These are phyloP conservation scores for Fusarium tanahbumbuense DNA, from an alignment of 2,329 filamentous ascomycete genomes.

Conservation along the genomic window DNA sequence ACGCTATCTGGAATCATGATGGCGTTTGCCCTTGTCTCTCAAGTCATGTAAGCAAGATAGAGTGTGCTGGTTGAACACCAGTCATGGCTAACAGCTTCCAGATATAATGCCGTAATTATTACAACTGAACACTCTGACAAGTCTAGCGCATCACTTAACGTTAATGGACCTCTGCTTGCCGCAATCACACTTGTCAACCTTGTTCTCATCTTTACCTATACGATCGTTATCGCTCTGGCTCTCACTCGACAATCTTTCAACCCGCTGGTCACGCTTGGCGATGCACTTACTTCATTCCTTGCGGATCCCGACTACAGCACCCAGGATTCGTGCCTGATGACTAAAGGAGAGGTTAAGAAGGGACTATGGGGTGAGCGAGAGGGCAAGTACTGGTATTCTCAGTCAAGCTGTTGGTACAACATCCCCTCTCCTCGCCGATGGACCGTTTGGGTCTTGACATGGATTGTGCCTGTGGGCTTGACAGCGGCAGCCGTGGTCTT, in stretches of 20 bases:
- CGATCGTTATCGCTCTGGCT: conserved; percentile 55
- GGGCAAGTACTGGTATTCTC: conserved; percentile 57
- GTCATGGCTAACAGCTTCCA: conserved; percentile 40
- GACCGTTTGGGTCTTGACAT: conserved; percentile 54
- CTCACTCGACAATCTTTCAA: conserved; percentile 52
- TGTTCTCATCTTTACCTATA: conserved; percentile 56
- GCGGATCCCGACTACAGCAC: conserved; percentile 58
- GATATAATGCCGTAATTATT: conserved; percentile 65
- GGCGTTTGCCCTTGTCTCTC: conserved; percentile 56
- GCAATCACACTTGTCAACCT: conserved; percentile 56
- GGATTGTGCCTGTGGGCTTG: conserved; percentile 53
- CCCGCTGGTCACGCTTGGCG: conserved; percentile 63
- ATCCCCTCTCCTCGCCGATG: conserved; percentile 58
- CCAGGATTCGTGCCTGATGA: conserved; percentile 58
- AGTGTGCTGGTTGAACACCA: background rate
- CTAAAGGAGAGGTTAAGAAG: conserved; percentile 58
- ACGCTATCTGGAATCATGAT: conserved; percentile 55
- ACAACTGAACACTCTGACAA: conserved; percentile 47
- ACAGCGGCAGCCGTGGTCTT: conserved; percentile 55
- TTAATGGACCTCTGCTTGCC: conserved; percentile 56
- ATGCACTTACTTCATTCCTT: conserved; percentile 64
- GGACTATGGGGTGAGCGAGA: conserved; percentile 58
- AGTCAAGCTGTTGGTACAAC: conserved; percentile 59
- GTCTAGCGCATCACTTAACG: conserved; percentile 46
- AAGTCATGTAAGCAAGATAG: conserved; percentile 61